Evolutionary conservation across 1,284 basidiomycete species (phyloP).

Genomic region (Heterobasidion irregulare): DNA sequence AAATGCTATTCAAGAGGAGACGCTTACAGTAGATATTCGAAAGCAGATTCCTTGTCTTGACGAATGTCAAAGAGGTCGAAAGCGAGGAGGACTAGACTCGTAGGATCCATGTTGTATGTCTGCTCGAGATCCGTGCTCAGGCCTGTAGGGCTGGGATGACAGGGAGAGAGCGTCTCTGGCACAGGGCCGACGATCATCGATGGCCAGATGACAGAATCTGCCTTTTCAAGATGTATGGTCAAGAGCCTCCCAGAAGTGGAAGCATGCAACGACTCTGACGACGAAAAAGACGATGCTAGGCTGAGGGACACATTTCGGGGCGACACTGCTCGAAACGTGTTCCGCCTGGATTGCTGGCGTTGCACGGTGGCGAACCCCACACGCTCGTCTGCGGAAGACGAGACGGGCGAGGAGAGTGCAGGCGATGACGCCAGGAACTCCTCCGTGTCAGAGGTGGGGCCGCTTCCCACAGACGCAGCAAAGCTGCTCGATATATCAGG

Average conservation of each 20-base stretch:
- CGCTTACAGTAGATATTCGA: conserved; percentile 71
- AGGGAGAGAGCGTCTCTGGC: conserved; percentile 48
- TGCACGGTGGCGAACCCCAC: conserved; percentile 8
- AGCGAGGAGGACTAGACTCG: conserved; percentile 61
- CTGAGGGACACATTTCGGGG: conserved; percentile 41
- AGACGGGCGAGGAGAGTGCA: conserved; percentile 49
- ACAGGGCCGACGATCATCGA: conserved; percentile 67
- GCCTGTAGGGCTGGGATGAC: conserved; percentile 41
- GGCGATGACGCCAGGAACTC: conserved; percentile 40
- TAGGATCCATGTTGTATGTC: conserved; percentile 75
- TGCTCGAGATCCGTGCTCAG: conserved; percentile 43
- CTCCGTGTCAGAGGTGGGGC: conserved; percentile 59
- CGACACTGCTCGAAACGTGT: conserved; percentile 43
- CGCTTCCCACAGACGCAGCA: conserved; percentile 68
- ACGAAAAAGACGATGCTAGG: conserved; percentile 62
- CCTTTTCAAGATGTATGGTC: conserved; percentile 71
- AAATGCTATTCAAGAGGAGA: neutral
- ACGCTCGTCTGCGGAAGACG: conserved; percentile 45
- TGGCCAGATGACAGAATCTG: conserved; percentile 72
- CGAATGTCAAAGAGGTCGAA: conserved; percentile 66
- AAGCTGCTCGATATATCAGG: conserved; percentile 75
- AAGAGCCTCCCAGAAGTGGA: conserved; percentile 52
- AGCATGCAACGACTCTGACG: conserved; percentile 58
- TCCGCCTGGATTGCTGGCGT: conserved; percentile 5
- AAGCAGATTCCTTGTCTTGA: conserved; percentile 63